A percentile compares a stretch with the other conserved stretches of the same genome.
phyloP scores from a whole-genome alignment of 176 grass and related monocot species.

The Puya raimondii region DNA sequence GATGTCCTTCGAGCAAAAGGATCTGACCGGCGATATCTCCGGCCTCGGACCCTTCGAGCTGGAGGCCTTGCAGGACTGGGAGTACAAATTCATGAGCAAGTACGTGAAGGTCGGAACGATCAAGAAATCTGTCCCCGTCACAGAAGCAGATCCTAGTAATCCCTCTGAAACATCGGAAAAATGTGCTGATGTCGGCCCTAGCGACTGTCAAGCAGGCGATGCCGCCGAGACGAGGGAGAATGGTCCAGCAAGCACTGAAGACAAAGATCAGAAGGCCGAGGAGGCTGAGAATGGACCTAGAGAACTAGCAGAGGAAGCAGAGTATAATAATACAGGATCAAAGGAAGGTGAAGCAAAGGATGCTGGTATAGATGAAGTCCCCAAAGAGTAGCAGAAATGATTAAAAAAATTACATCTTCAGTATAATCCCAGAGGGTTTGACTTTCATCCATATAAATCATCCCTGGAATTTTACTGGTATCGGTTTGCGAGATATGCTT shows the following conservation, averaged over 20 bases:
- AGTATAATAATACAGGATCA: not conserved
- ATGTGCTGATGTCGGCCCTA: not conserved
- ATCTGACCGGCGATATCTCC: constrained; percentile 58
- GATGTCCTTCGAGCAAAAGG: constrained; percentile 75
- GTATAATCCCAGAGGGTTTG: too few relatives aligned
- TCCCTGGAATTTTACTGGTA: too few relatives aligned
- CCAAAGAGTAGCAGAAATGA: not conserved
- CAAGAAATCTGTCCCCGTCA: constrained; percentile 40
- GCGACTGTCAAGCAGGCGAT: not conserved
- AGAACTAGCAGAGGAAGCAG: constrained; percentile 1
- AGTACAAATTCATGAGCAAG: constrained; percentile 94
- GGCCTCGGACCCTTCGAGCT: constrained; percentile 83
- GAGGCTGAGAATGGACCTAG: not conserved
- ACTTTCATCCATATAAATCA: too few relatives aligned
- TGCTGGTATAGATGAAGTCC: not conserved
- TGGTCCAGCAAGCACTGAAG: not conserved
- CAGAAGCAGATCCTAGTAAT: constrained; percentile 23
- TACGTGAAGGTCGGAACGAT: constrained; percentile 81
- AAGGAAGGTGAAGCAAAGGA: constrained; percentile 14
- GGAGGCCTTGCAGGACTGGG: constrained; percentile 79
- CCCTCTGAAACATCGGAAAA: constrained; percentile 23
- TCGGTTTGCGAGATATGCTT: too few relatives aligned
- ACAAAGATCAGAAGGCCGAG: not conserved
- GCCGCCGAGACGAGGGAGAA: not conserved
- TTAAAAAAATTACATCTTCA: too few relatives aligned